Base-by-base conservation (phyloP, 331 rosid species). In the Erythrophleum ivorense region DNA sequence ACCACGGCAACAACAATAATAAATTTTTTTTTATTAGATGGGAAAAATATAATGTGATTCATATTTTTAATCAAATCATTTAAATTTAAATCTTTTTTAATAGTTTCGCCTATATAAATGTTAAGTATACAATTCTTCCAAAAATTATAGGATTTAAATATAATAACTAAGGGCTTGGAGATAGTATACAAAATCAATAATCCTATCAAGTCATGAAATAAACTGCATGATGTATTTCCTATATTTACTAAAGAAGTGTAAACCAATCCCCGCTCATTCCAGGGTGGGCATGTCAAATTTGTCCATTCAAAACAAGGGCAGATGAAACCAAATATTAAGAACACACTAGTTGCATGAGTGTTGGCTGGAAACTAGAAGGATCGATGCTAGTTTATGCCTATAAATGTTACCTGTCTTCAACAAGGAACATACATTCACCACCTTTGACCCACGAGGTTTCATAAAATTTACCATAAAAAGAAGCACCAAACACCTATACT, bases 401-500 rank as follows among this genome's bases (percentile, higher is more conserved):
- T 24, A 15, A 71, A 31, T 13, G 19, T n/a, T 29, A 9, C 68
- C 13, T 40, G 54, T 36, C 54, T 24, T 41, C 62, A 9, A 31
- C 60, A 29, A 62, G 72, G 57, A 41, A 11, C 15, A 41, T 3
- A 48, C 45, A 52, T 67, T 33, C 57, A 24, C 60, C 45, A 6
- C 41, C 6, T 21, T 46, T 40, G 31, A 63, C 38, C 0, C 10
- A 3, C 19, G 36, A 54, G 62, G 59, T 43, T 58, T 70, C 50
- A 59, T 10, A 36, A 10, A 43, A 52, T 54, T 58, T 54, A 53
- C 45, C 41, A 78, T 52, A 12, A 40, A 15, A 76, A n/a, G 76
- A 5, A 75, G 52, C 72, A 69, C 65, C 41, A 55, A 75, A 50
- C 69, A 50, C 57, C 70, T 29, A 16, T 53, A 62, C 63, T 31